phyloP scores from a whole-genome alignment of 129 eudicot genomes.

The Ambrosia artemisiifolia region DNA sequence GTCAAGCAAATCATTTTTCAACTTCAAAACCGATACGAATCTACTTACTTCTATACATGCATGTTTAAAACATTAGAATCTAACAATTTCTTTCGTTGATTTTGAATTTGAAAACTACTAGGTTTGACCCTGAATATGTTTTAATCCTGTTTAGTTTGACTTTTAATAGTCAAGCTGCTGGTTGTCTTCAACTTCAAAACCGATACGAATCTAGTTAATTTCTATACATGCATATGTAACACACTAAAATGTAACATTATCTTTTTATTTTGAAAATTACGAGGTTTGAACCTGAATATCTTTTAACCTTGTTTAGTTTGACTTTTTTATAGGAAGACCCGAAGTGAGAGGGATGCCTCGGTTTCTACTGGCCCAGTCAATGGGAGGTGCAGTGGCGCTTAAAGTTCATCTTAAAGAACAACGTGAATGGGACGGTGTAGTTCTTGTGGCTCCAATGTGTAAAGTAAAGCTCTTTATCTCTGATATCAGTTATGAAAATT shows the following conservation, averaged over 20 bases:
- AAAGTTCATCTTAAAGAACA: slow-evolving; percentile 77
- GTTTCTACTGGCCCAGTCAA: slow-evolving; percentile 86
- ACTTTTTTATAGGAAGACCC: slow-evolving; percentile 55
- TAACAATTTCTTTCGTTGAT: neutral
- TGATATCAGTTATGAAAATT: neutral
- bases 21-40: neutral
- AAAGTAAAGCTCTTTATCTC: slow-evolving; percentile 47
- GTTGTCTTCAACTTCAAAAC: neutral
- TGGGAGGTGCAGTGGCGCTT: slow-evolving; percentile 95
- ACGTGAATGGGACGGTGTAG: slow-evolving; percentile 80
- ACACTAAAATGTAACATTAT: slow-evolving; percentile 2
- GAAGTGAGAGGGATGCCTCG: slow-evolving; percentile 78
- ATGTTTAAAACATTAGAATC: neutral
- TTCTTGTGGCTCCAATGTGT: slow-evolving; percentile 96
- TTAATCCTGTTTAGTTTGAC: neutral
- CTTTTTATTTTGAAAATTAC: neutral
- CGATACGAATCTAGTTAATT: neutral
- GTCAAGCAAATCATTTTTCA: neutral
- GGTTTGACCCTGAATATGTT: neutral
- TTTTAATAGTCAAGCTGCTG: neutral
- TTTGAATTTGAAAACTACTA: neutral
- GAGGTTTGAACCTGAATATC: slow-evolving; percentile 1
- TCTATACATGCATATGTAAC: too few species aligned
- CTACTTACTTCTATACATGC: neutral
- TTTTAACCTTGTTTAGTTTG: neutral